A percentile compares a stretch with the other conserved stretches of the same genome.
These are phyloP conservation scores for Pestalotiopsis fici DNA, from an alignment of 2,329 filamentous ascomycete species.

Conservation along the genomic window DNA sequence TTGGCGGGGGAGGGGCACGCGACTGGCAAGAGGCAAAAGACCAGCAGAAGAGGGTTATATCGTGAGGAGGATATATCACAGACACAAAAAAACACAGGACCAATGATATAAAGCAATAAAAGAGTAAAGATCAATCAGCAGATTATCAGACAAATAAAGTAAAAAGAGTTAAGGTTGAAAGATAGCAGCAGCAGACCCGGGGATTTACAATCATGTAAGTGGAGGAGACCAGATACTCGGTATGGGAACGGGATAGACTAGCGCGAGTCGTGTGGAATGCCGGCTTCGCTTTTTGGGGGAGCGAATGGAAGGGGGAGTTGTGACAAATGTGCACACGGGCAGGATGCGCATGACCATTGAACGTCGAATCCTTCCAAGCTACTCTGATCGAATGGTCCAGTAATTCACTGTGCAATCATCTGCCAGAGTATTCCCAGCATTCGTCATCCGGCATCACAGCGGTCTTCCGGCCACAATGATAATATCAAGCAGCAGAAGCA, in stretches of 20 bases:
- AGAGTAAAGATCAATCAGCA: neutral
- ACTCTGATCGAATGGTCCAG: neutral
- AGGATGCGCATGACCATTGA: neutral
- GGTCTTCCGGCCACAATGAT: too few species aligned
- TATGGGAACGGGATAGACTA: neutral
- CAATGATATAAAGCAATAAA: neutral
- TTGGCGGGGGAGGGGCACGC: neutral
- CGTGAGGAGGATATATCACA: neutral
- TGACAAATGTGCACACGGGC: neutral
- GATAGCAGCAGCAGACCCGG: neutral
- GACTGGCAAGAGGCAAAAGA: neutral
- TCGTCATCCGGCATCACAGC: too few species aligned
- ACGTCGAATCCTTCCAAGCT: too few species aligned
- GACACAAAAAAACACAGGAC: neutral
- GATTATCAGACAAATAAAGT: neutral
- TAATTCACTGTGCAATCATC: neutral
- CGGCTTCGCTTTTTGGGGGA: neutral
- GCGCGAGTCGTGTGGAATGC: constrained; percentile 4
- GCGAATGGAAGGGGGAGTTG: neutral
- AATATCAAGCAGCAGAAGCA: neutral
- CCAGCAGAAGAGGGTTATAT: neutral
- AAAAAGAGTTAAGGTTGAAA: neutral
- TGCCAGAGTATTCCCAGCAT: too few species aligned
- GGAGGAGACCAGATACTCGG: neutral
- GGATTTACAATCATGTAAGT: neutral